phyloP scores from a whole-genome alignment of 1,284 basidiomycete genomes.

The Ceratobasidium sp. region DNA sequence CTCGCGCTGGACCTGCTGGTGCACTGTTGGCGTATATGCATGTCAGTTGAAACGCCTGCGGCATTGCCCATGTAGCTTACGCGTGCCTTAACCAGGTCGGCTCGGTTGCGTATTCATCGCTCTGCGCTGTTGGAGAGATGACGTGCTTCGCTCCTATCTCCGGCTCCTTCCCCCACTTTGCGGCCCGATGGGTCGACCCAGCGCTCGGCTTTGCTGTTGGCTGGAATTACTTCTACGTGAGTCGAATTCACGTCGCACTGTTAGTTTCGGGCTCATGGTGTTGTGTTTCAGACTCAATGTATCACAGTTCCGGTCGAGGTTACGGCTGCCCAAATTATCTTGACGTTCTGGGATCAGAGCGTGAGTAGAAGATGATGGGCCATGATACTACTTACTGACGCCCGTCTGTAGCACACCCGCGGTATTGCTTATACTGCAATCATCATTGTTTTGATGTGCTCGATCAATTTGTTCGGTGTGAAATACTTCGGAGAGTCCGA shows the following conservation, averaged over 20 bases:
- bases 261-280: neutral
- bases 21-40: slow-evolving; percentile 54
- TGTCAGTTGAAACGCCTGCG: slow-evolving; percentile 49
- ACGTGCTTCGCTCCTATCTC: slow-evolving; percentile 76
- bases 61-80: neutral
- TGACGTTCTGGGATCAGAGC: slow-evolving; percentile 80
- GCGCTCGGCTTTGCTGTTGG: slow-evolving; percentile 73
- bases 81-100: slow-evolving; percentile 24
- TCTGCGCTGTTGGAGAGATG: slow-evolving; percentile 76
- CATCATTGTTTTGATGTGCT: slow-evolving; percentile 66
- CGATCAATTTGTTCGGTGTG: slow-evolving; percentile 82
- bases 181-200: slow-evolving; percentile 78
- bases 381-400: neutral
- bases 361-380: slow-evolving; percentile 53
- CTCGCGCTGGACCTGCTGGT: slow-evolving; percentile 57
- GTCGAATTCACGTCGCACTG: neutral
- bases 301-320: slow-evolving; percentile 79
- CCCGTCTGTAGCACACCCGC: slow-evolving; percentile 58
- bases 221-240: slow-evolving; percentile 59
- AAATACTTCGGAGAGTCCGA: slow-evolving; percentile 73
- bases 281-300: slow-evolving; percentile 59
- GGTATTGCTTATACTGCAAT: slow-evolving; percentile 71
- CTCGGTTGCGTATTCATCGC: slow-evolving; percentile 46
- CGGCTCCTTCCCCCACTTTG: slow-evolving; percentile 75
- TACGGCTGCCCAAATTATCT: slow-evolving; percentile 75